These are phyloP conservation scores for Plasmodium cynomolgi DNA, from an alignment of 169 alveolate genomes.

Conservation along the genomic window DNA sequence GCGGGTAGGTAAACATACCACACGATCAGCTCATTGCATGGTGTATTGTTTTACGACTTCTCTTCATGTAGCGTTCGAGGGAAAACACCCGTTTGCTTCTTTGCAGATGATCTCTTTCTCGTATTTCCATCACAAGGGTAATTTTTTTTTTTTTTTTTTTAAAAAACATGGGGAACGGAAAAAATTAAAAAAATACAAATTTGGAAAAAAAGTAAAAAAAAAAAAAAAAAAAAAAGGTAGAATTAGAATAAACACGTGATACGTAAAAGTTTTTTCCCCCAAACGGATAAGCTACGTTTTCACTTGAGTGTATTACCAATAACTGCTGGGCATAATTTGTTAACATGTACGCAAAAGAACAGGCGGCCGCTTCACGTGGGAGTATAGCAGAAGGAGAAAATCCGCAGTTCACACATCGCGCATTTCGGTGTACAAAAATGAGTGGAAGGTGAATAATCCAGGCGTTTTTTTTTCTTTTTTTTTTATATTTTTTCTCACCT, in stretches of 20 bases:
- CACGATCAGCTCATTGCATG: not conserved
- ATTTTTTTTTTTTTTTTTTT: not conserved
- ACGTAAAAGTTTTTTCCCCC: not conserved
- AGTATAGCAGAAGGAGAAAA: not conserved
- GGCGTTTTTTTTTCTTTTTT: not conserved
- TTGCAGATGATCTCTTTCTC: not conserved
- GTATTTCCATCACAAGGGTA: not conserved
- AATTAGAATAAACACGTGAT: not conserved
- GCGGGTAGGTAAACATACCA: not conserved
- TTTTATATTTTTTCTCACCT: not conserved
- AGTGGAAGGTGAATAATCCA: constrained; percentile 1
- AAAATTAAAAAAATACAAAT: not conserved
- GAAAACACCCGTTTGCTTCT: not conserved
- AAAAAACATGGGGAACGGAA: not conserved
- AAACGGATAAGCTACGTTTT: not conserved
- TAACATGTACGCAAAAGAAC: not conserved
- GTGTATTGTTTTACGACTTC: not conserved
- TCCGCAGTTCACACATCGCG: not conserved
- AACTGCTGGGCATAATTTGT: not conserved
- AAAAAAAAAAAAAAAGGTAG: not conserved
- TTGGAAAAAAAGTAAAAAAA: not conserved
- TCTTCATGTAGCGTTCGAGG: not conserved
- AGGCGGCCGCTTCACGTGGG: not conserved
- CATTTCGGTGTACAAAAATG: not conserved
- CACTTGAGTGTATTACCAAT: not conserved